Evolutionary conservation across 2,329 filamentous ascomycete genomes (phyloP).

Genomic region (Cercospora citrullina): DNA sequence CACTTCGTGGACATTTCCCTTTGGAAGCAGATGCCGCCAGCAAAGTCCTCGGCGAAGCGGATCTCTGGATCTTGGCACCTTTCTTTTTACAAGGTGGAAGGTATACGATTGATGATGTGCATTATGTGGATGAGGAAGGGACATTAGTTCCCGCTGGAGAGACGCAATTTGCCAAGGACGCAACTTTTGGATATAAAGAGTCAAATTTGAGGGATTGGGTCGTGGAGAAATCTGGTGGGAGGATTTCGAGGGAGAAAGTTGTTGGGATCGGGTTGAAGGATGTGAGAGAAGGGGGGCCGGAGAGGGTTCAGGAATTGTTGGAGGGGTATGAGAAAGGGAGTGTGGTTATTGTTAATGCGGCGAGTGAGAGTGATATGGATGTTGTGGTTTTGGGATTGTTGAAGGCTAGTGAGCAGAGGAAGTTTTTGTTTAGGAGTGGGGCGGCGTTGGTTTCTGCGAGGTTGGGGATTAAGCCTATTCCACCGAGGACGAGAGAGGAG

Average conservation of each 20-base stretch:
- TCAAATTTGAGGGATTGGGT: slow-evolving; percentile 57
- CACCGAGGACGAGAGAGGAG: slow-evolving; percentile 52
- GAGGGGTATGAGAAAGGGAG: slow-evolving; percentile 40
- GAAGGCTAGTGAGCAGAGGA: slow-evolving; percentile 39
- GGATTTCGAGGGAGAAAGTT: slow-evolving; percentile 44
- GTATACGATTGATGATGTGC: slow-evolving; percentile 58
- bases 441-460: slow-evolving; percentile 53
- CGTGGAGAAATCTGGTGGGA: slow-evolving; percentile 54
- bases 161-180: slow-evolving; percentile 59
- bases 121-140: slow-evolving; percentile 58
- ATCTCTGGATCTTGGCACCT: slow-evolving; percentile 58
- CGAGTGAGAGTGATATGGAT: slow-evolving; percentile 57
- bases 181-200: slow-evolving; percentile 58
- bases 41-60: slow-evolving; percentile 51
- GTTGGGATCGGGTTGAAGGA: slow-evolving; percentile 50
- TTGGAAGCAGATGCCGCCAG: slow-evolving; percentile 56
- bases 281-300: slow-evolving; percentile 50
- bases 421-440: slow-evolving; percentile 50
- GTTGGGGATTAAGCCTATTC: slow-evolving; percentile 55
- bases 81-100: slow-evolving; percentile 62
- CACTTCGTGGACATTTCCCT: slow-evolving; percentile 58
- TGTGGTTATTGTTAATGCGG: slow-evolving; percentile 56
- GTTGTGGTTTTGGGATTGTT: slow-evolving; percentile 55
- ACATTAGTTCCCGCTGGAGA: slow-evolving; percentile 52
- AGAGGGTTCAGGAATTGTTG: slow-evolving; percentile 47